phyloP scores from a whole-genome alignment of 1,139 yeast genomes.

The Taphrina deformans region DNA sequence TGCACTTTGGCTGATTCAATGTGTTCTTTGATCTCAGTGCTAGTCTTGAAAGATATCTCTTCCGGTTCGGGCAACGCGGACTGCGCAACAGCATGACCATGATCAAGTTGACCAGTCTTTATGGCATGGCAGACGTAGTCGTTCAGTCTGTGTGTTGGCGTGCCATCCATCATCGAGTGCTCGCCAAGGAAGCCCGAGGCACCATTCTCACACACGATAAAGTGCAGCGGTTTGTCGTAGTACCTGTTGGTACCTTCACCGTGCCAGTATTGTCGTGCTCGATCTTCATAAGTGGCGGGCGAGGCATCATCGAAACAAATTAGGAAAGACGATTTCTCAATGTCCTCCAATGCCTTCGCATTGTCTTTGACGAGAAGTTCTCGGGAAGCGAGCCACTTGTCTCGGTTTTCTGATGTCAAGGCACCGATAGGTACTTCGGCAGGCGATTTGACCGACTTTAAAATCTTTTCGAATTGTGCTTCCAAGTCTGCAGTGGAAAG shows the following conservation, averaged over 20 bases:
- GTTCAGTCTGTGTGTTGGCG: constrained; percentile 88
- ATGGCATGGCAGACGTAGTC: constrained; percentile 68
- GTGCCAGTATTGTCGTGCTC: constrained; percentile 88
- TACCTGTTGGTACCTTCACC: constrained; percentile 89
- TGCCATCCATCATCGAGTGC: constrained; percentile 98
- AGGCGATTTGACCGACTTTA: constrained; percentile 52
- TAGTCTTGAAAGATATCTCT: constrained; percentile 50
- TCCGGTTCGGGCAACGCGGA: constrained; percentile 45
- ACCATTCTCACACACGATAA: constrained; percentile 78
- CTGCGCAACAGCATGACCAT: constrained; percentile 43
- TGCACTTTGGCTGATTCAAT: constrained; percentile 59
- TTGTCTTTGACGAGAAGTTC: constrained; percentile 56
- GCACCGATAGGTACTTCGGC: constrained; percentile 66
- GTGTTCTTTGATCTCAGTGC: constrained; percentile 55
- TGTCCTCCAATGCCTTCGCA: constrained; percentile 60
- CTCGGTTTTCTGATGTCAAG: constrained; percentile 82
- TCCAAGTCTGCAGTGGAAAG: constrained; percentile 65
- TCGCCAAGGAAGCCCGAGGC: constrained; percentile 92
- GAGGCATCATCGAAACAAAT: constrained; percentile 71
- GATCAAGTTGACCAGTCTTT: constrained; percentile 51
- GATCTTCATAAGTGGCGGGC: constrained; percentile 81
- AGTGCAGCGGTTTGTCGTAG: constrained; percentile 89
- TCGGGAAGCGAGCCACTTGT: constrained; percentile 70
- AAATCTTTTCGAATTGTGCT: constrained; percentile 59
- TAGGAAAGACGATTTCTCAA: constrained; percentile 77